These are phyloP conservation scores for Corchorus capsularis DNA, from an alignment of 345 rosid species.

Conservation along the genomic window DNA sequence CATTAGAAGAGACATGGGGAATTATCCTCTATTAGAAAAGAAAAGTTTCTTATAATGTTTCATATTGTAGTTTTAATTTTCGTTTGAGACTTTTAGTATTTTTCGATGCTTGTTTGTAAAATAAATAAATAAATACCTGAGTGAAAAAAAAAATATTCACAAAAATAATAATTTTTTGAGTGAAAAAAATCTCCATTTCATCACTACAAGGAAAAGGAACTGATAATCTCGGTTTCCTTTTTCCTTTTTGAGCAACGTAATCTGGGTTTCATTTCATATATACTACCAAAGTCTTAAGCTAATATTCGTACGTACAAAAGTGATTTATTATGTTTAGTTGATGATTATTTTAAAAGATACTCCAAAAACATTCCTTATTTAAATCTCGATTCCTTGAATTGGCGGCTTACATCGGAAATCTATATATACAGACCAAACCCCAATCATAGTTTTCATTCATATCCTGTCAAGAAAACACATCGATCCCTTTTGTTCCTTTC, in stretches of 20 bases:
- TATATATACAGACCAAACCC: background rate
- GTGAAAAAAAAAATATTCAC: too few species aligned
- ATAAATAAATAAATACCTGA: too few species aligned
- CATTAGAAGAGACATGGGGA: too few species aligned
- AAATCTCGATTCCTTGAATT: background rate
- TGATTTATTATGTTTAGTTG: background rate
- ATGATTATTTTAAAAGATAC: background rate
- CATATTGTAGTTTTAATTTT: too few species aligned
- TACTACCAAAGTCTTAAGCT: background rate
- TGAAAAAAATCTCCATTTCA: too few species aligned
- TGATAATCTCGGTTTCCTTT: background rate
- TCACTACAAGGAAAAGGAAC: background rate
- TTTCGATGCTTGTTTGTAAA: too few species aligned
- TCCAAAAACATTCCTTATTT: constrained; percentile 2
- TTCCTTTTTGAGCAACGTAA: background rate
- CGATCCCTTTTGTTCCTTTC: background rate
- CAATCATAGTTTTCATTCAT: background rate
- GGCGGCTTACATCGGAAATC: too few species aligned
- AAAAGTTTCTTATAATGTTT: too few species aligned
- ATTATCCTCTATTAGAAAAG: too few species aligned
- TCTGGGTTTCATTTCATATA: background rate
- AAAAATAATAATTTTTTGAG: too few species aligned
- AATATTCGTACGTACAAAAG: background rate
- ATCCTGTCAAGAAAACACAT: background rate
- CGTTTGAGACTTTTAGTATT: too few species aligned